These are phyloP conservation scores for Trichosporon sp. DNA, from an alignment of 1,284 basidiomycete genomes.

Conservation along the genomic window DNA sequence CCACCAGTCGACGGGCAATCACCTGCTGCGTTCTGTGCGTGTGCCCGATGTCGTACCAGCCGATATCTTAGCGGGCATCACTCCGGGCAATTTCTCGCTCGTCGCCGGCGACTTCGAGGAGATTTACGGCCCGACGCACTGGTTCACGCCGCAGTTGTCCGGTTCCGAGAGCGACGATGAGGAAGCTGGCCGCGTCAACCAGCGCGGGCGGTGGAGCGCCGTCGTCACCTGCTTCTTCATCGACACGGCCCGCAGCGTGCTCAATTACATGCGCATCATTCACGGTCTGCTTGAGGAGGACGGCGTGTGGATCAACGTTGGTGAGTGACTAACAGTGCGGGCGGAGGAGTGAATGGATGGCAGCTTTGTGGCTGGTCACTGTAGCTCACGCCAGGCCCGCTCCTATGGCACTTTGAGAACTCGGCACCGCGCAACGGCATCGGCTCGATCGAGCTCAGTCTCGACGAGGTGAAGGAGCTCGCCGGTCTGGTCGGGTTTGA, in stretches of 20 bases:
- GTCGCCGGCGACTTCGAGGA: conserved; percentile 94
- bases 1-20: conserved; percentile 61
- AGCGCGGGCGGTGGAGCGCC: conserved; percentile 79
- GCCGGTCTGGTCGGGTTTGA: conserved; percentile 78
- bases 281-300: conserved; percentile 75
- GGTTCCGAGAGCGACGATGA: conserved; percentile 49
- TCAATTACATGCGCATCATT: conserved; percentile 84
- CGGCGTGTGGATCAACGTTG: conserved; percentile 89
- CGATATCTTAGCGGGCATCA: conserved; percentile 63
- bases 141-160: conserved; percentile 46
- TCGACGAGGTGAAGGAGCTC: conserved; percentile 82
- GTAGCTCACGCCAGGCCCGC: conserved; percentile 65
- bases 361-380: too few relatives aligned
- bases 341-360: too few relatives aligned
- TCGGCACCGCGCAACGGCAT: conserved; percentile 64
- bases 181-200: conserved; percentile 55
- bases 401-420: conserved; percentile 97
- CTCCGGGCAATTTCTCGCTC: conserved; percentile 65
- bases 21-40: conserved; percentile 68
- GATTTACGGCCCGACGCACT: conserved; percentile 67
- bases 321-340: conserved; percentile 50
- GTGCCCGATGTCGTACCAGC: conserved; percentile 84
- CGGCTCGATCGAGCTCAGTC: conserved; percentile 77
- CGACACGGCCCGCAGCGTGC: conserved; percentile 90
- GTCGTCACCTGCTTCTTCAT: conserved; percentile 97